Conservation (phyloP, 352 stramenopile species). For the Phytophthora europaea region DNA sequence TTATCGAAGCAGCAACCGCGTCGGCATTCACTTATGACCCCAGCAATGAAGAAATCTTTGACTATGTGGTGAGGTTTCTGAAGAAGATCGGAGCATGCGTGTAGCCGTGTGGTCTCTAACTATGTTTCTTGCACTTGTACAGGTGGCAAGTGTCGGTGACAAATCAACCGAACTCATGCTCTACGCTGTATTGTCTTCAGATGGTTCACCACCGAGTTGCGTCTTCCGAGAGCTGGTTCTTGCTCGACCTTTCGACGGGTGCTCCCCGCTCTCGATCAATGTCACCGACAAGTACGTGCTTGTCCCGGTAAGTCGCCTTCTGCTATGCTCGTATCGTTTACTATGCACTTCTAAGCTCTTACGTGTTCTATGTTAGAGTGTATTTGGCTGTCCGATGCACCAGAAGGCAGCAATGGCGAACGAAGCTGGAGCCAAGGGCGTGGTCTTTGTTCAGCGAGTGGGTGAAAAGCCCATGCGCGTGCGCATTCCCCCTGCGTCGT, state of each 20-base stretch:
- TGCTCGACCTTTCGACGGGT: conserved; percentile 65
- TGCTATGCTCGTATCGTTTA: not conserved
- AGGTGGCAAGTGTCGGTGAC: conserved; percentile 59
- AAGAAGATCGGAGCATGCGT: not conserved
- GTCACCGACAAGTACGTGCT: conserved; percentile 67
- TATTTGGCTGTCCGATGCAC: conserved; percentile 65
- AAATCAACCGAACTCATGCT: conserved; percentile 56
- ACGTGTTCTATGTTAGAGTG: conserved; percentile 30
- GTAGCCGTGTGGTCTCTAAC: not conserved
- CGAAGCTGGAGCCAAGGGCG: conserved; percentile 63
- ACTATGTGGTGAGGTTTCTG: conserved; percentile 58
- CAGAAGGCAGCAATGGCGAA: conserved; percentile 72
- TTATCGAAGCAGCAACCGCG: conserved; percentile 25
- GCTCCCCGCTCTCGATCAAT: conserved; percentile 52
- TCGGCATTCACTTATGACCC: conserved; percentile 22
- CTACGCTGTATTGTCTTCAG: conserved; percentile 67
- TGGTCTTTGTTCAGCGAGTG: conserved; percentile 69
- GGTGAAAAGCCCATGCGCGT: conserved; percentile 71
- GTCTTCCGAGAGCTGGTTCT: conserved; percentile 62
- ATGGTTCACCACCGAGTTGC: conserved; percentile 65
- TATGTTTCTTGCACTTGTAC: conserved; percentile 4
- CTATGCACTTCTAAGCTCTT: not conserved
- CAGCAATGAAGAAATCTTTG: conserved; percentile 37
- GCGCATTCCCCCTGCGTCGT: conserved; percentile 38
- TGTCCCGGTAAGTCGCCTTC: conserved; percentile 49